A percentile compares a stretch with the other conserved stretches of the same genome.
phyloP scores from a whole-genome alignment of 495 filamentous ascomycete species.

The Terfezia claveryi region DNA sequence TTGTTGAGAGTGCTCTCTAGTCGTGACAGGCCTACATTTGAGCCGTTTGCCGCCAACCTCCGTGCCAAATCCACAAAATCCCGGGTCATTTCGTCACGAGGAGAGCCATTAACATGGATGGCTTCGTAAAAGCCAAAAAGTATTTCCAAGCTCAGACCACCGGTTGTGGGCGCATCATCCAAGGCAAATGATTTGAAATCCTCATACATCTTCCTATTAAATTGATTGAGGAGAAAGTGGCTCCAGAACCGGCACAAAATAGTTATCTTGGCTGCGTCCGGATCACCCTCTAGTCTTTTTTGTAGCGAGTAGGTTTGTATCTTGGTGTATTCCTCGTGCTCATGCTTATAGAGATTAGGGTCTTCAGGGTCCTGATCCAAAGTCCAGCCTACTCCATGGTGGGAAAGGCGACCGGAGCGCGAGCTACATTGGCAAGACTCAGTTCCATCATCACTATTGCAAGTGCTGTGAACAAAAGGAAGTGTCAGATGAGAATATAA shows the following conservation, averaged over 20 bases:
- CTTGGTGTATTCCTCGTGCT: conserved; percentile 21
- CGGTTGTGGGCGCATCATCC: conserved; percentile 31
- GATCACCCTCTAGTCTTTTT: conserved; percentile 28
- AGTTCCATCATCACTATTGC: not conserved
- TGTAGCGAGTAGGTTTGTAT: conserved; percentile 35
- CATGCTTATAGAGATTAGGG: conserved; percentile 6
- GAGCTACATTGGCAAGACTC: not conserved
- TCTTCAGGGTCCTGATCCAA: conserved; percentile 6
- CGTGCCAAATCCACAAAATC: not conserved
- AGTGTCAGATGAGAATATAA: not conserved
- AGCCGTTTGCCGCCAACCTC: too few relatives aligned
- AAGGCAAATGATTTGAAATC: conserved; percentile 53
- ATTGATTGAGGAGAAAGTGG: conserved; percentile 50
- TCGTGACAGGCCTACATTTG: too few relatives aligned
- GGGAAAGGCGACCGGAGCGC: not conserved
- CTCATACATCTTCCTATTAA: conserved; percentile 58
- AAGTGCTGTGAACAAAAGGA: not conserved
- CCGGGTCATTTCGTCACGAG: not conserved
- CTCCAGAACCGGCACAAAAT: conserved; percentile 60
- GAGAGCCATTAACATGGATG: not conserved
- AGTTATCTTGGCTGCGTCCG: conserved; percentile 37
- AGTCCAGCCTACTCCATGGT: conserved; percentile 10
- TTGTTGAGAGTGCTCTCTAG: too few relatives aligned
- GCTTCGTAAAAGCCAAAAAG: not conserved
- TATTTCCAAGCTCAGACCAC: not conserved